A percentile compares a stretch with the other conserved stretches of the same genome.
Conservation (phyloP, 305 asterid genomes). For the Fraxinus ornus region DNA sequence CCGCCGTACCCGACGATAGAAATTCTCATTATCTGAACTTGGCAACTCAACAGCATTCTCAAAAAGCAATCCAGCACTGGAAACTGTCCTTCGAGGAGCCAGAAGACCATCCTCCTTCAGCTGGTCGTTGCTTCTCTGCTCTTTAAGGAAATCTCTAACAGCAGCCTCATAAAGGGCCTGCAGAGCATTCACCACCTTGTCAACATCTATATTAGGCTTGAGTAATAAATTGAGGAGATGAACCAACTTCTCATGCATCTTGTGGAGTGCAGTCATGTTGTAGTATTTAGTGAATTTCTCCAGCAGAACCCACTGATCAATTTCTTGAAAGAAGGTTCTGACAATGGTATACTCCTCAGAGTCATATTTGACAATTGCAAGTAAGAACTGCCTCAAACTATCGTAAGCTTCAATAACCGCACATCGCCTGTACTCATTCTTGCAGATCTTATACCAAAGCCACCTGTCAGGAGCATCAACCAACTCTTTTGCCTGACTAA, state of each 20-base stretch:
- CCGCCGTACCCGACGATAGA: constrained; percentile 50
- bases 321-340: constrained; percentile 47
- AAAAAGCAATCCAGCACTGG: constrained; percentile 43
- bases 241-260: constrained; percentile 40
- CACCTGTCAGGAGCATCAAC: constrained; percentile 54
- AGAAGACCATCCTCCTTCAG: constrained; percentile 47
- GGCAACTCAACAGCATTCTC: constrained; percentile 43
- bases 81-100: constrained; percentile 38
- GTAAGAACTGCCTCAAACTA: constrained; percentile 38
- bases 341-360: constrained; percentile 45
- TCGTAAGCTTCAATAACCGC: constrained; percentile 50
- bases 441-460: constrained; percentile 50
- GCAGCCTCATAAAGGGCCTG: constrained; percentile 53
- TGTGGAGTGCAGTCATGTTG: constrained; percentile 34
- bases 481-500: constrained; percentile 51
- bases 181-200: constrained; percentile 46
- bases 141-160: constrained; percentile 47
- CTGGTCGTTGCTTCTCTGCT: constrained; percentile 41
- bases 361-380: constrained; percentile 34
- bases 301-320: constrained; percentile 42
- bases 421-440: constrained; percentile 49
- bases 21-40: constrained; percentile 33
- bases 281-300: constrained; percentile 51
- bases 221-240: constrained; percentile 39
- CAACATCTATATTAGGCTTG: constrained; percentile 39